phyloP scores from a whole-genome alignment of 169 alveolate genomes.

The Besnoitia besnoiti region DNA sequence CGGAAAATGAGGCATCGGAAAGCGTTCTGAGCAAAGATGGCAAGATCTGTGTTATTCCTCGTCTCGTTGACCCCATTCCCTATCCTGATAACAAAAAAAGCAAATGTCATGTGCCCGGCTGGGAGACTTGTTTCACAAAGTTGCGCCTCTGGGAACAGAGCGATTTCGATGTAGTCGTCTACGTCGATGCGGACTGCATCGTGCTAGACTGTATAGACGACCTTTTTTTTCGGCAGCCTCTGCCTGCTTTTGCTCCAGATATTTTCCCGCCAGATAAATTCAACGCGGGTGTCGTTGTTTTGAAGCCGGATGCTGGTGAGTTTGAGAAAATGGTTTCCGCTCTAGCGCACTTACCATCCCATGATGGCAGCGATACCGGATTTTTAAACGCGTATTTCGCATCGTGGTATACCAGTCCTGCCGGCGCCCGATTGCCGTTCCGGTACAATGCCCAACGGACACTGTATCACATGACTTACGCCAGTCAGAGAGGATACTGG shows the following conservation, averaged over 20 bases:
- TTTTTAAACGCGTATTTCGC: conserved; percentile 39
- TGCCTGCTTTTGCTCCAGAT: conserved; percentile 65
- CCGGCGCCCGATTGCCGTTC: conserved; percentile 52
- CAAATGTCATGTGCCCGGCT: background rate
- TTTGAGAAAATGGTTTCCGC: conserved; percentile 9
- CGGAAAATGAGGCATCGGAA: no score
- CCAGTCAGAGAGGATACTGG: conserved; percentile 43
- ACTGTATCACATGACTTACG: conserved; percentile 6
- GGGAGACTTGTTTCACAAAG: background rate
- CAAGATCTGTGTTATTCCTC: background rate
- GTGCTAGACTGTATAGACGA: conserved; percentile 30
- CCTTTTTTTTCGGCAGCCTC: conserved; percentile 4
- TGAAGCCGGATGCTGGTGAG: conserved; percentile 26
- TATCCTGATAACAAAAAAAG: background rate
- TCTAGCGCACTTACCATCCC: background rate
- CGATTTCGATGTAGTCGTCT: conserved; percentile 35
- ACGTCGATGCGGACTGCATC: conserved; percentile 54
- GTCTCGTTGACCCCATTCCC: background rate
- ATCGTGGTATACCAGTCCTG: conserved; percentile 5
- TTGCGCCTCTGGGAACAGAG: conserved; percentile 55
- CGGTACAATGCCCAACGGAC: conserved; percentile 42
- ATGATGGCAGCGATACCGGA: conserved; percentile 37
- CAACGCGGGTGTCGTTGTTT: conserved; percentile 59
- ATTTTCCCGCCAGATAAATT: conserved; percentile 64
- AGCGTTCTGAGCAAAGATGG: no score